Evolutionary conservation across 495 filamentous ascomycete genomes (phyloP), one percentile per base, ranked within the genome.

Genomic region (Neurospora discreta): DNA sequence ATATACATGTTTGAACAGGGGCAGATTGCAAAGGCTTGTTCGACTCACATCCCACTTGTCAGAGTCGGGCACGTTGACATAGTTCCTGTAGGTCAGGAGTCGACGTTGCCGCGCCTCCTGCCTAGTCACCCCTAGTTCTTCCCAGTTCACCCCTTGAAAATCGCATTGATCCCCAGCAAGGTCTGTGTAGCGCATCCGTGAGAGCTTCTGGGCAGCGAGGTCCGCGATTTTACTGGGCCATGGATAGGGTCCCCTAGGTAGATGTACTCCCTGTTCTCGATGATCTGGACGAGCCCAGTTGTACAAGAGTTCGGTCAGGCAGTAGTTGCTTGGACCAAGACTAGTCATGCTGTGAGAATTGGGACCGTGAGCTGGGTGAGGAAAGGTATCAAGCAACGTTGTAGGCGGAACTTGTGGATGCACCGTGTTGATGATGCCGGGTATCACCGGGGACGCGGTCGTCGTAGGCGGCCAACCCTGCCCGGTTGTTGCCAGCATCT

Each of bases 61-160:
- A 11, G 81, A 83, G 16, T 74, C 70, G 2, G 72, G 39, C 39
- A 74, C 70, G 71, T 89, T 91, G 30, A 82, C 82, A 71, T 90
- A 90, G 73, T 90, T 91, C 69, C 77, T 83, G 71, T 90, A 91
- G 4, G 83, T 86, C 39, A 80, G 75, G 58, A 82, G 77, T 40
- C 92, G 87, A 46, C 89, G 81, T 39, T 83, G 80, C 69, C 89
- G 84, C 26, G 92, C 92, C 41, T 86, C 83, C 7, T 81, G 77
- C 60, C 90, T 86, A 20, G 84, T 87, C 5, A 92, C 88, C 6
- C 88, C 88, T 6, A 94, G 74, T 1, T 83, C 82, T 10, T 85
- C 83, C 89, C 93, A 97, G 68, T 91, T 84, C 44, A 97, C 90
- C 69, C 93, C 91, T 77, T 97, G 93, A 38, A 93, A 79, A 77